Evolutionary conservation across 2,329 filamentous ascomycete genomes (phyloP).

Genomic region (Aspergillus novoparasiticus): DNA sequence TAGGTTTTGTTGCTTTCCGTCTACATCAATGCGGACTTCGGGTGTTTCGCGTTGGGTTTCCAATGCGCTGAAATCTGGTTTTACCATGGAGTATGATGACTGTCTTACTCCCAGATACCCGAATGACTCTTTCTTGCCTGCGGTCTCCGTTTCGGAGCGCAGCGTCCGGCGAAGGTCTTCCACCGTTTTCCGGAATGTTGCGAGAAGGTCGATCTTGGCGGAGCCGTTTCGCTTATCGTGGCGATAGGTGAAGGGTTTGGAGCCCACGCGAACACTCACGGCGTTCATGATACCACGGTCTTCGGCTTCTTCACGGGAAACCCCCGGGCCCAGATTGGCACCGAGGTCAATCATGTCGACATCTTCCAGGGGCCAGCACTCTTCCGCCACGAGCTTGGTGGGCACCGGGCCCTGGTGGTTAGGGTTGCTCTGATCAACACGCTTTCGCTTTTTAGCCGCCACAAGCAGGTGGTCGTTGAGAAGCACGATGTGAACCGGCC

Average conservation of each 20-base stretch:
- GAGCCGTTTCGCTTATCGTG: constrained; percentile 78
- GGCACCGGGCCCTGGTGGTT: constrained; percentile 49
- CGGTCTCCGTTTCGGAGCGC: constrained; percentile 84
- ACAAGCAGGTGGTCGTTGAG: constrained; percentile 93
- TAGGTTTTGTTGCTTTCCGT: constrained; percentile 93
- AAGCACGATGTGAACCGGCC: constrained; percentile 87
- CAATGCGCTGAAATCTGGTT: constrained; percentile 76
- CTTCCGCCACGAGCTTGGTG: constrained; percentile 85
- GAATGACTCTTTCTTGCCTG: constrained; percentile 81
- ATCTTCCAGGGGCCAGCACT: constrained; percentile 91
- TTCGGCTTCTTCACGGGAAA: constrained; percentile 45
- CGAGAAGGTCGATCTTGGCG: constrained; percentile 78
- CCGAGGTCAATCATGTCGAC: constrained; percentile 91
- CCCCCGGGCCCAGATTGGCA: constrained; percentile 43
- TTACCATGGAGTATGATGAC: constrained; percentile 66
- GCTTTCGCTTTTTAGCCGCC: constrained; percentile 90
- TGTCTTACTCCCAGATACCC: constrained; percentile 83
- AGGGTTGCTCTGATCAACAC: constrained; percentile 64
- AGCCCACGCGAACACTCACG: constrained; percentile 85
- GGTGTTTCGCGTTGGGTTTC: constrained; percentile 73
- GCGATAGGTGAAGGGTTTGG: constrained; percentile 92
- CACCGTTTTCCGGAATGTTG: constrained; percentile 88
- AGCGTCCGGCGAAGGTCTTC: constrained; percentile 86
- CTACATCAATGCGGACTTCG: constrained; percentile 86
- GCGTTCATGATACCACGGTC: constrained; percentile 73